A percentile compares a stretch with the other conserved stretches of the same genome.
Conservation (phyloP, 2,329 filamentous ascomycete species). For the Colletotrichum magnum region DNA sequence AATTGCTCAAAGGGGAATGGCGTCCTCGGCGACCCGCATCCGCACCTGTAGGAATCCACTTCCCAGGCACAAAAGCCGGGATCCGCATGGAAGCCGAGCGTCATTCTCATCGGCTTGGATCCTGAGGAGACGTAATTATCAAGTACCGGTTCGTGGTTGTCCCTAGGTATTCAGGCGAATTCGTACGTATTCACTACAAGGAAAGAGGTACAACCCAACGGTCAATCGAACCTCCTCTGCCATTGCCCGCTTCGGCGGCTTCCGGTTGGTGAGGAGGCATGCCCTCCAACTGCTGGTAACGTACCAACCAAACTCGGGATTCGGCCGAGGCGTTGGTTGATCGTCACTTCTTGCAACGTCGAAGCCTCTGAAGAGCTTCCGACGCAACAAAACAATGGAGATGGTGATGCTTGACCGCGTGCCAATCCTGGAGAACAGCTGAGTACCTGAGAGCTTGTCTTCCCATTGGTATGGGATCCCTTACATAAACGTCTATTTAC, state of each 20-base stretch:
- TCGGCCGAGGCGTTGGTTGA: background rate
- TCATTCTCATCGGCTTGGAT: background rate
- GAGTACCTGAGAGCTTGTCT: background rate
- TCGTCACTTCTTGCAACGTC: background rate
- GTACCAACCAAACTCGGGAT: background rate
- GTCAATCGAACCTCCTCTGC: background rate
- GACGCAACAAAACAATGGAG: background rate
- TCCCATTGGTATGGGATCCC: background rate
- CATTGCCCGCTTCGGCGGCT: conserved; percentile 2
- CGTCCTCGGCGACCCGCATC: conserved; percentile 12
- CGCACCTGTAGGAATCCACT: conserved; percentile 9
- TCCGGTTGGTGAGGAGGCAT: background rate
- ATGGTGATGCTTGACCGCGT: conserved; percentile 5
- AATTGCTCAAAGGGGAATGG: background rate
- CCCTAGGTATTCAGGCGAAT: no score
- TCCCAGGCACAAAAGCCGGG: conserved; percentile 5
- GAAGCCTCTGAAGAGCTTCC: no score
- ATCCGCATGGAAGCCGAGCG: no score
- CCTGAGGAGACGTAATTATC: no score
- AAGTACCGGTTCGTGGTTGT: background rate
- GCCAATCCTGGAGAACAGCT: conserved; percentile 7
- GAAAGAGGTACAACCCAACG: no score
- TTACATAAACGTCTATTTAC: no score
- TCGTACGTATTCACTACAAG: no score
- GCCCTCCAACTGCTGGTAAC: no score